A percentile compares a stretch with the other conserved stretches of the same genome.
These are phyloP conservation scores for Beauveria sp. DNA, from an alignment of 2,329 filamentous ascomycete genomes.

Conservation along the genomic window DNA sequence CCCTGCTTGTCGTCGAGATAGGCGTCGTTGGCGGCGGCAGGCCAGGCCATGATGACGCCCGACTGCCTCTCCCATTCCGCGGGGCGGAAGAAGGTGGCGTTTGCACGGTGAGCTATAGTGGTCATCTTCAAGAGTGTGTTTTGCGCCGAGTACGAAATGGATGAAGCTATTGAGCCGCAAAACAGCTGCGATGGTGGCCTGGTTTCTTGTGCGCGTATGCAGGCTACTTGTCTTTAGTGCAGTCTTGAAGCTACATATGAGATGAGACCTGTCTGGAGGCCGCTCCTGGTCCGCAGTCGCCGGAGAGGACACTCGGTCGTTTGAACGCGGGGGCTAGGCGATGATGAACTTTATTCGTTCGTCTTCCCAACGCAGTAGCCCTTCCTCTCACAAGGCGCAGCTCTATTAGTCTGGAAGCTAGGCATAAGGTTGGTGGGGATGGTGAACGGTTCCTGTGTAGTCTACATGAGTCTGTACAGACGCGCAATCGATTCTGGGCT, in stretches of 20 bases:
- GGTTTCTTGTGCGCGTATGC: background rate
- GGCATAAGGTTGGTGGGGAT: background rate
- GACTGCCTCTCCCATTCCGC: conserved; percentile 9
- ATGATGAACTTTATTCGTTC: background rate
- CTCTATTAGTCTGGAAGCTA: background rate
- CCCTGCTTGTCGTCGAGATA: conserved; percentile 9
- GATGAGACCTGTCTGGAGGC: background rate
- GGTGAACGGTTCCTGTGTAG: background rate
- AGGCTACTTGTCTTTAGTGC: background rate
- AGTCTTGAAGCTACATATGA: background rate
- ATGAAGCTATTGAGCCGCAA: background rate
- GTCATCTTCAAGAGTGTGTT: background rate
- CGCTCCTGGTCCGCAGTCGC: background rate
- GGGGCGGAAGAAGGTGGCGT: background rate
- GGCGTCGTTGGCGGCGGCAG: conserved; percentile 6
- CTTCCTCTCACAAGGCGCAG: background rate
- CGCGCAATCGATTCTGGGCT: background rate
- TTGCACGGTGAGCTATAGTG: background rate
- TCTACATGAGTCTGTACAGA: background rate
- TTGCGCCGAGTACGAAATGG: background rate
- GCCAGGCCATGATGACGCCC: conserved; percentile 11
- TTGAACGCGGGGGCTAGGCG: background rate
- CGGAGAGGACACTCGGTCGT: background rate
- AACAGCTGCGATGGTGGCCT: background rate
- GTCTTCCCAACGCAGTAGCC: background rate